Percentiles rank a stretch among this genome's conserved stretches.
These are phyloP conservation scores for Malassezia psittaci DNA, from an alignment of 1,284 basidiomycete species.

Conservation along the genomic window DNA sequence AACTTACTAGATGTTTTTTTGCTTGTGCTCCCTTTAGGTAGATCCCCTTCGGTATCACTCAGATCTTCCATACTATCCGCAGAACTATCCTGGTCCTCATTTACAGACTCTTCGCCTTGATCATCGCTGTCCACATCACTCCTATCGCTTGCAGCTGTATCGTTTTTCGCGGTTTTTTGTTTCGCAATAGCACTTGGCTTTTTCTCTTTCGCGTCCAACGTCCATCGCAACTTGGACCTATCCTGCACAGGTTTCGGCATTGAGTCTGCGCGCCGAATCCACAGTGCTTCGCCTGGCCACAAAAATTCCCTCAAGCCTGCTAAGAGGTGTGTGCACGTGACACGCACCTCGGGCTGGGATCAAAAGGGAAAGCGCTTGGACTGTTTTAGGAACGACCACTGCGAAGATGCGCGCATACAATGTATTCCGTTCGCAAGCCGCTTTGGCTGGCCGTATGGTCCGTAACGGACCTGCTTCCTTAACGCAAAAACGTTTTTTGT, in stretches of 20 bases:
- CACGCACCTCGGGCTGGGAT: too few species aligned
- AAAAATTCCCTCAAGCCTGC: background rate
- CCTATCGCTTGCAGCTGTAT: constrained; percentile 5
- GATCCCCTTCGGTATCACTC: too few species aligned
- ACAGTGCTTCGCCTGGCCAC: too few species aligned
- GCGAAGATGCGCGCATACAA: constrained; percentile 23
- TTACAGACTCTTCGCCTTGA: constrained; percentile 19
- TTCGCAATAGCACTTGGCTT: background rate
- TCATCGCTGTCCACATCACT: constrained; percentile 19
- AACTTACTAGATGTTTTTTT: constrained; percentile 35
- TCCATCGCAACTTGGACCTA: constrained; percentile 8
- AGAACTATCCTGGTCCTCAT: constrained; percentile 29
- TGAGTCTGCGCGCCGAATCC: background rate
- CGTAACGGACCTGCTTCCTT: constrained; percentile 22
- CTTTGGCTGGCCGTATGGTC: constrained; percentile 28
- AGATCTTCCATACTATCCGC: background rate
- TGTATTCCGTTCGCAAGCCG: constrained; percentile 30
- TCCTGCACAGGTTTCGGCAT: constrained; percentile 4
- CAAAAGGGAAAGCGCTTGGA: too few species aligned
- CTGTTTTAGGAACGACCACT: background rate
- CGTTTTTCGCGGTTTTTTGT: constrained; percentile 13
- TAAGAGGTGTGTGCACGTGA: too few species aligned
- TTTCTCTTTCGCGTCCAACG: background rate
- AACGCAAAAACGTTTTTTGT: constrained; percentile 76
- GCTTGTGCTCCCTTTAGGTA: constrained; percentile 7